These are phyloP conservation scores for Pythium rhizo-oryzae DNA, from an alignment of 352 stramenopile genomes.

Conservation along the genomic window DNA sequence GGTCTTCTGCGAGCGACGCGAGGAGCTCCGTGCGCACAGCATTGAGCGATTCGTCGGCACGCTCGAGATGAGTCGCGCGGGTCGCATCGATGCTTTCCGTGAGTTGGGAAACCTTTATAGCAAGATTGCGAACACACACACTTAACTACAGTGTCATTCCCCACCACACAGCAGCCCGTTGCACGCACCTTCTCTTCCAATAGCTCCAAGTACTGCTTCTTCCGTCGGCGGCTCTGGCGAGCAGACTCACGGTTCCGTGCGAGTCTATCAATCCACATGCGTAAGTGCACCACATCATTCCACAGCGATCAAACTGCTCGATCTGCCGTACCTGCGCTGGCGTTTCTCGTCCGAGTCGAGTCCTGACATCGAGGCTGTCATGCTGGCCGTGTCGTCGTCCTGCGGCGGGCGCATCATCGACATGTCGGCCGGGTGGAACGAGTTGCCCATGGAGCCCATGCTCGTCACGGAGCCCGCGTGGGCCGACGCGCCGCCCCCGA, in stretches of 20 bases:
- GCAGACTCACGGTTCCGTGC: conserved; percentile 89
- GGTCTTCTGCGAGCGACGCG: conserved; percentile 62
- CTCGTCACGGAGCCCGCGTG: conserved; percentile 21
- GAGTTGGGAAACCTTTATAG: conserved; percentile 73
- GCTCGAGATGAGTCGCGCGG: conserved; percentile 74
- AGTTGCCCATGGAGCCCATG: conserved; percentile 53
- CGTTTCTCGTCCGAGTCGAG: conserved; percentile 80
- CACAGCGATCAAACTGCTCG: no score
- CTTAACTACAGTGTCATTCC: neutral
- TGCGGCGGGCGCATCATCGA: conserved; percentile 54
- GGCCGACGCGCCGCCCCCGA: conserved; percentile 1
- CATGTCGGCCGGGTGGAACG: conserved; percentile 54
- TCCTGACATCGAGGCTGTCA: conserved; percentile 33
- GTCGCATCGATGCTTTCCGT: conserved; percentile 87
- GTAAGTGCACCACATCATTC: neutral
- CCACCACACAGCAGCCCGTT: no score
- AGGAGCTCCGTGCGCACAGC: conserved; percentile 79
- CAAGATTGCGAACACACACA: neutral
- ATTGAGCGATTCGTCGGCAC: conserved; percentile 75
- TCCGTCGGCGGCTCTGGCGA: conserved; percentile 84
- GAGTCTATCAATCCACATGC: conserved; percentile 31
- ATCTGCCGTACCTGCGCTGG: conserved; percentile 45
- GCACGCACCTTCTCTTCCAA: conserved; percentile 82
- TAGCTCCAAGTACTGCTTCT: conserved; percentile 90
- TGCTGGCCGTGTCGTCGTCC: conserved; percentile 54